phyloP scores from a whole-genome alignment of 169 alveolate species.

The Neospora caninum region DNA sequence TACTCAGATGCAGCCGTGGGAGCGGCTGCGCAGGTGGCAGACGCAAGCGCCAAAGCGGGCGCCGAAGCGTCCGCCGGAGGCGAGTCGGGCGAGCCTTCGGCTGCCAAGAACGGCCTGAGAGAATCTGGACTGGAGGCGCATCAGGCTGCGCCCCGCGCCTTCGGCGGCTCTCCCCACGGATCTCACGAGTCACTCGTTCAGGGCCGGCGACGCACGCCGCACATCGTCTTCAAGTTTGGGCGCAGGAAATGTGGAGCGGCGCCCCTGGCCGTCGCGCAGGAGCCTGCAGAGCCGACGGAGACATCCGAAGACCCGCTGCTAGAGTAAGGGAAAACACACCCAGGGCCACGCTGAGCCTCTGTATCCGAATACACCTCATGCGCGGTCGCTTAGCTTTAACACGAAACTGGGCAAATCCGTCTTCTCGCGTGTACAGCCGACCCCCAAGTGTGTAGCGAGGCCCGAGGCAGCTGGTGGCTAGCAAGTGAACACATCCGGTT shows the following conservation, averaged over 20 bases:
- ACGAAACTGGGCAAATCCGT: too few species aligned
- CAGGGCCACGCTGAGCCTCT: too few species aligned
- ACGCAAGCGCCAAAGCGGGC: neutral
- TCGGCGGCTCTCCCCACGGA: neutral
- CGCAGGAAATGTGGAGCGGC: neutral
- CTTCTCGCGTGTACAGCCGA: too few species aligned
- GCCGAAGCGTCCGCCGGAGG: neutral
- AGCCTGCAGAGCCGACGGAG: neutral
- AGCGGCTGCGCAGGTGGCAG: neutral
- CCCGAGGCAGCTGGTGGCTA: too few species aligned
- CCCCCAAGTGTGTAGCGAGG: too few species aligned
- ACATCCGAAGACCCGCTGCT: neutral
- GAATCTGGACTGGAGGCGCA: too few species aligned
- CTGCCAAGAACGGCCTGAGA: neutral
- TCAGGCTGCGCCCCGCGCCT: neutral
- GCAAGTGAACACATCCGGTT: too few species aligned
- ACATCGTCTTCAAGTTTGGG: neutral
- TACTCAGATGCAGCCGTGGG: neutral
- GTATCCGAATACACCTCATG: too few species aligned
- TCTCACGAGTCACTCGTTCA: neutral
- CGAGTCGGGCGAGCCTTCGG: constrained; percentile 52
- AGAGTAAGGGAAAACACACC: neutral
- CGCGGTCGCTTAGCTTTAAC: too few species aligned
- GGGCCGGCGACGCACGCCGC: neutral
- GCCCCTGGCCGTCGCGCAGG: neutral